Evolutionary conservation across 2,329 filamentous ascomycete species (phyloP).

Genomic region (Pseudogymnoascus sp.): DNA sequence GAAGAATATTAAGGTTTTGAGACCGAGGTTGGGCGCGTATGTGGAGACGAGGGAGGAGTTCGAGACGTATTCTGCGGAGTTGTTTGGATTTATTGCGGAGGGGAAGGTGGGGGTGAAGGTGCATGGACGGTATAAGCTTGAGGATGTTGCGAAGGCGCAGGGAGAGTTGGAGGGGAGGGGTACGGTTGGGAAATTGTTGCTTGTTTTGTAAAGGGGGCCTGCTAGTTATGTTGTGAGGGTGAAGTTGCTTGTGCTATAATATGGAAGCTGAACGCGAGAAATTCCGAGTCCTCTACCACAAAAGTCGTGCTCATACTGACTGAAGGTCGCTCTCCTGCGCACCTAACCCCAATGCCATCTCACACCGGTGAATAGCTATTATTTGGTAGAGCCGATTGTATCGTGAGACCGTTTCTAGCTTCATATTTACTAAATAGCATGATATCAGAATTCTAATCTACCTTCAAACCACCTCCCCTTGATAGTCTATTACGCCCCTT

Average conservation of each 20-base stretch:
- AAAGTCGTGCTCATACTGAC: neutral
- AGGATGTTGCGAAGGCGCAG: conserved; percentile 67
- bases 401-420: no score
- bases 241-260: neutral
- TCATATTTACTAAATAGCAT: neutral
- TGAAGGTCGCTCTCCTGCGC: neutral
- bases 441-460: neutral
- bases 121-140: conserved; percentile 70
- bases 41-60: conserved; percentile 63
- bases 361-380: no score
- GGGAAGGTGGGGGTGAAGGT: conserved; percentile 66
- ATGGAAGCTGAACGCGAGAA: neutral
- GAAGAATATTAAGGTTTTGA: conserved; percentile 72
- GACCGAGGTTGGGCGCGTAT: conserved; percentile 70
- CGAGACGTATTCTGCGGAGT: conserved; percentile 60
- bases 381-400: no score
- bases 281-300: neutral
- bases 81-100: conserved; percentile 65
- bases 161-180: conserved; percentile 72
- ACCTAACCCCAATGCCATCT: neutral
- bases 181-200: conserved; percentile 75
- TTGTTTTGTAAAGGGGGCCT: conserved; percentile 51
- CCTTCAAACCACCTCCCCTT: neutral
- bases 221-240: neutral
- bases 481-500: neutral